Percentiles rank a stretch among this genome's conserved stretches.
Conservation (phyloP, 163 green algal species). For the Volvox carteri region DNA sequence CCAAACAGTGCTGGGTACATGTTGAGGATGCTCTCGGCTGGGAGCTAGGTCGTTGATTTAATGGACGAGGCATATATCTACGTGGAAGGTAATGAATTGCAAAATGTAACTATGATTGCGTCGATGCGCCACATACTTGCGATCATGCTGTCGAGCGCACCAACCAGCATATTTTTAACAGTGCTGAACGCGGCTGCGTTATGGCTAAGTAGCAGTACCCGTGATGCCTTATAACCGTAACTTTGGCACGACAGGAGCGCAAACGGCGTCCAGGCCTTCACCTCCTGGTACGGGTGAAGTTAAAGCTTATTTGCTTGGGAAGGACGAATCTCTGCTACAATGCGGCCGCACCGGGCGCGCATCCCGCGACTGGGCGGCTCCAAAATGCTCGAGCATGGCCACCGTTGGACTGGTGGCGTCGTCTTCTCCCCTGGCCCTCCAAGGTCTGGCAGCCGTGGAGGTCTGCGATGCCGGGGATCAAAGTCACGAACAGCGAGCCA, state of each 20-base stretch:
- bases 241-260: not conserved
- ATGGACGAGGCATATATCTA: not conserved
- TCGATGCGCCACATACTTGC: too few relatives aligned
- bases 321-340: not conserved
- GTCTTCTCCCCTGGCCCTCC: not conserved
- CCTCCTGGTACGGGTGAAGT: not conserved
- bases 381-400: slow-evolving; percentile 1
- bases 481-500: not conserved
- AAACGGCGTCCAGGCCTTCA: not conserved
- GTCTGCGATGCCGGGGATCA: not conserved
- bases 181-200: too few relatives aligned
- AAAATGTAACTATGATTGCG: too few relatives aligned
- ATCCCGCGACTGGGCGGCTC: not conserved
- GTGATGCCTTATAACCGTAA: not conserved
- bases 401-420: not conserved
- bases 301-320: slow-evolving; percentile 7
- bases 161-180: too few relatives aligned
- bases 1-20: not conserved
- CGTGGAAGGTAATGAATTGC: not conserved
- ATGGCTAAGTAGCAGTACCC: too few relatives aligned
- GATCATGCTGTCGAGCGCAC: too few relatives aligned
- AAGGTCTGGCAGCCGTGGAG: slow-evolving; percentile 22
- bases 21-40: not conserved
- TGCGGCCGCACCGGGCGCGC: not conserved
- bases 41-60: not conserved